Conservation (phyloP, 2,329 filamentous ascomycete species). For the Phialemonium atrogriseum region DNA sequence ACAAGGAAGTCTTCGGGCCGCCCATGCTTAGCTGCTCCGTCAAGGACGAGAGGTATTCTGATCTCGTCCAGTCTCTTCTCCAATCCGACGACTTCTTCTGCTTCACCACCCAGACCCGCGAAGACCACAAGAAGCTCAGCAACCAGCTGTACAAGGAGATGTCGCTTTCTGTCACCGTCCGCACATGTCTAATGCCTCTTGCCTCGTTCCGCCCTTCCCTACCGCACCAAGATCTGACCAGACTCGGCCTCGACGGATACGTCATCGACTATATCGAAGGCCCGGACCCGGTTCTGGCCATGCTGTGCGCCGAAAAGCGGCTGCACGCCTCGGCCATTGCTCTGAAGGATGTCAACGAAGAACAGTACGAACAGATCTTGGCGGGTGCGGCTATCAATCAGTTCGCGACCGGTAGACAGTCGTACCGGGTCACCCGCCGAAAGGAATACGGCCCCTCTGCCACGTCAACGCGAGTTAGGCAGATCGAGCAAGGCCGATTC, state of each 20-base stretch:
- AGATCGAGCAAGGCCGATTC: constrained; percentile 50
- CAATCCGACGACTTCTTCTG: constrained; percentile 46
- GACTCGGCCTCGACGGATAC: constrained; percentile 68
- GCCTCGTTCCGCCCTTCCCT: constrained; percentile 47
- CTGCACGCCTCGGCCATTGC: constrained; percentile 63
- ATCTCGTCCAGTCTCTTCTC: constrained; percentile 45
- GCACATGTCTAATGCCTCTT: constrained; percentile 49
- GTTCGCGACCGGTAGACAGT: constrained; percentile 62
- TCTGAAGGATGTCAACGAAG: constrained; percentile 52
- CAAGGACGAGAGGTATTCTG: constrained; percentile 59
- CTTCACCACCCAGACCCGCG: constrained; percentile 67
- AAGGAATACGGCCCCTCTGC: constrained; percentile 72
- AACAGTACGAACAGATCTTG: constrained; percentile 60
- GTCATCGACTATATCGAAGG: constrained; percentile 72
- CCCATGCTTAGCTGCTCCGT: constrained; percentile 73
- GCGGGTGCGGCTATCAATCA: constrained; percentile 47
- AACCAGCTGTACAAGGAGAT: constrained; percentile 54
- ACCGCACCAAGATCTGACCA: constrained; percentile 42
- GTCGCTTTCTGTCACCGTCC: constrained; percentile 64
- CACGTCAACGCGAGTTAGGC: constrained; percentile 58
- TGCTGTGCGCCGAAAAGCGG: constrained; percentile 69
- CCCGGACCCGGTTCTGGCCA: constrained; percentile 74
- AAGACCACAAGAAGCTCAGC: constrained; percentile 68
- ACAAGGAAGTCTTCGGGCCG: constrained; percentile 71
- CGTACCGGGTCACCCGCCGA: constrained; percentile 60